phyloP scores from a whole-genome alignment of 2,329 filamentous ascomycete species.

The Colletotrichum sp. region DNA sequence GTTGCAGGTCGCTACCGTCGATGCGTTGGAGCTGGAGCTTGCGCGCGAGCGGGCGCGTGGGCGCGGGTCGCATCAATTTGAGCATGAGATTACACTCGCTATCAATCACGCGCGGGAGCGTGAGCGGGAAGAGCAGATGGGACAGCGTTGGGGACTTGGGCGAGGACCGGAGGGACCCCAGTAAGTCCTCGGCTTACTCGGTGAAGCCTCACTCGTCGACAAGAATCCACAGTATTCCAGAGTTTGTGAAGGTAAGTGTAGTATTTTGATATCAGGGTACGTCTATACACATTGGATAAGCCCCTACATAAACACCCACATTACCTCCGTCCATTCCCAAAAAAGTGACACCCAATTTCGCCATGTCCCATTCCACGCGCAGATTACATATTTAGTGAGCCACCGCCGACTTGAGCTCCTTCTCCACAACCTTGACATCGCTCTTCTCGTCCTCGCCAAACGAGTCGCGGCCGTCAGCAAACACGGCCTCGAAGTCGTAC shows the following conservation, averaged over 20 bases:
- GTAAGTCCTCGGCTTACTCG: accelerated
- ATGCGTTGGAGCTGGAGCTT: background rate
- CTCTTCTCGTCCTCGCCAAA: conserved; percentile 3
- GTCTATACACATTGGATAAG: background rate
- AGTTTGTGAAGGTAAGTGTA: background rate
- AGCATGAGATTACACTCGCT: background rate
- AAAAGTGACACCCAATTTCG: background rate
- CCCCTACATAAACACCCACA: background rate
- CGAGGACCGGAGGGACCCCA: background rate
- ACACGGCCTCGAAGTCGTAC: conserved; percentile 63
- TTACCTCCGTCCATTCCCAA: background rate
- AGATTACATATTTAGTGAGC: background rate
- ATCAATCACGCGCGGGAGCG: background rate
- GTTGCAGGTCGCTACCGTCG: background rate
- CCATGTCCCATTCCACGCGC: background rate
- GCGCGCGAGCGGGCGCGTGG: background rate
- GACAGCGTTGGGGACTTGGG: background rate
- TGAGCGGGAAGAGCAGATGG: background rate
- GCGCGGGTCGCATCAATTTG: background rate
- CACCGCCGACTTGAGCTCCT: conserved; percentile 9
- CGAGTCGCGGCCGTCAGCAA: conserved; percentile 30
- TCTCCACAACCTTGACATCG: conserved; percentile 8
- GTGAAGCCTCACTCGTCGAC: background rate
- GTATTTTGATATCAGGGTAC: background rate
- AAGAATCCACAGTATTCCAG: accelerated